Conservation (phyloP, 345 rosid genomes). For the Eutrema yunnanense region DNA sequence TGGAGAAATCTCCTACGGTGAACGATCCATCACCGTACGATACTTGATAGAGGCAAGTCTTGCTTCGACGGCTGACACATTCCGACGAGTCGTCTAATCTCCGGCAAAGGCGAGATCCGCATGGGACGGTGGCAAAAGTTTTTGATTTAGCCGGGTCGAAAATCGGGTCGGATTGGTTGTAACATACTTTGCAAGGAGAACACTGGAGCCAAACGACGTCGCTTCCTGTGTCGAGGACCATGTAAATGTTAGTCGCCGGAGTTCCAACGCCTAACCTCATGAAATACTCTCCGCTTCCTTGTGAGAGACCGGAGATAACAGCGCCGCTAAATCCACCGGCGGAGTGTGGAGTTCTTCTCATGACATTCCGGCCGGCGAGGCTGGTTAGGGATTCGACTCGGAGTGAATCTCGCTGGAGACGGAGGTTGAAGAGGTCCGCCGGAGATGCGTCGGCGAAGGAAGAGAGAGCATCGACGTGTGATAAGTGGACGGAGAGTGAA, state of each 20-base stretch:
- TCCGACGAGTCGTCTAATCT: conserved; percentile 45
- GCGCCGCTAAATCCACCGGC: conserved; percentile 56
- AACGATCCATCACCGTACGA: conserved; percentile 92
- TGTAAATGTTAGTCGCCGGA: conserved; percentile 59
- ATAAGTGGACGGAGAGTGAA: conserved; percentile 39
- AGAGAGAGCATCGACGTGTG: conserved; percentile 69
- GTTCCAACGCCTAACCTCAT: conserved; percentile 88
- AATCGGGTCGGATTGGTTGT: conserved; percentile 73
- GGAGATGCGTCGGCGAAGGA: conserved; percentile 39
- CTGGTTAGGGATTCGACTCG: conserved; percentile 43
- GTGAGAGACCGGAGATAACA: conserved; percentile 77
- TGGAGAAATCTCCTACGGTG: conserved; percentile 72
- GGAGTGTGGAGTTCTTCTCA: conserved; percentile 17
- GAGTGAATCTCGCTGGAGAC: conserved; percentile 60
- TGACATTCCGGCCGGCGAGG: conserved; percentile 25
- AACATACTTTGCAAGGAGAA: conserved; percentile 80
- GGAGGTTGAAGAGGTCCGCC: conserved; percentile 48
- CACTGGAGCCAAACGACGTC: conserved; percentile 96
- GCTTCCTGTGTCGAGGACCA: conserved; percentile 95
- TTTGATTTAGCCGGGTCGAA: conserved; percentile 68
- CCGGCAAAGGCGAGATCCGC: conserved; percentile 57
- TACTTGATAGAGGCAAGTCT: conserved; percentile 69
- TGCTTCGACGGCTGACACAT: conserved; percentile 32
- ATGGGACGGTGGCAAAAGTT: conserved; percentile 48
- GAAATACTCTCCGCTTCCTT: conserved; percentile 95